Evolutionary conservation across 768 basidiomycete species (phyloP), one percentile per base, ranked within the genome.

Genomic region (Asterophora parasitica): DNA sequence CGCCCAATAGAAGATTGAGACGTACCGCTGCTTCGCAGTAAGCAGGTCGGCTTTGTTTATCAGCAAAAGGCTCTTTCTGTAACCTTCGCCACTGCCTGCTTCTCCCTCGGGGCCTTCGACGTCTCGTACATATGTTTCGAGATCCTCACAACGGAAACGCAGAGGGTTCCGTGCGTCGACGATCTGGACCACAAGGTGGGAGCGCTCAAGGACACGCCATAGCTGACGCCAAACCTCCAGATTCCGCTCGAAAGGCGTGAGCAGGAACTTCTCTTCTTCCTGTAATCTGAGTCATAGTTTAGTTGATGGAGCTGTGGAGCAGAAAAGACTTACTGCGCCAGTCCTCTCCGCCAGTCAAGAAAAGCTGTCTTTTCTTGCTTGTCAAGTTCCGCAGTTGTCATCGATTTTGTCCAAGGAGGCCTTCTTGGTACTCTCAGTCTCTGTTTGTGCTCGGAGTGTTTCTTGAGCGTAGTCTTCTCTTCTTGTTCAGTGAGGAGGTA

Each of bases 141-240:
- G 68, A 65, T 97, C 95, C 52, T 92, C 88, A 42, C 94, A 97
- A 16, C 92, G 82, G 62, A 97, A 97, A 23, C 82, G 75, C 7
- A 96, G 74, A 1, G 96, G 95, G 70, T 96, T 97, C 32, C 96
- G 83, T 5, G 92, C 92, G 61, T 99, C 96, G 43, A 96, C 89
- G 42, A 99, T 95, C 66, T 98, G 92, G 2, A 98, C 88, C 27
- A 98, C 69, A 17, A 99, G 79, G 57, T 96, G 90, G 1, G 95
- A 96, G 16, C 93, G 81, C 68, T 99, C 96, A 7, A 96, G 69
- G 1, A 98, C 96, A 43, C 96, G 78, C 96, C 96, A 99, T 7
- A 99, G 77, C 60, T 99, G 96, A 35, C 96, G 75, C 95, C 96
- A 98, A 10, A 99, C 96, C 73, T 98, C 94, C 27, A 99, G 69